phyloP scores from a whole-genome alignment of 345 rosid genomes.

The Schrenkiella parvula region DNA sequence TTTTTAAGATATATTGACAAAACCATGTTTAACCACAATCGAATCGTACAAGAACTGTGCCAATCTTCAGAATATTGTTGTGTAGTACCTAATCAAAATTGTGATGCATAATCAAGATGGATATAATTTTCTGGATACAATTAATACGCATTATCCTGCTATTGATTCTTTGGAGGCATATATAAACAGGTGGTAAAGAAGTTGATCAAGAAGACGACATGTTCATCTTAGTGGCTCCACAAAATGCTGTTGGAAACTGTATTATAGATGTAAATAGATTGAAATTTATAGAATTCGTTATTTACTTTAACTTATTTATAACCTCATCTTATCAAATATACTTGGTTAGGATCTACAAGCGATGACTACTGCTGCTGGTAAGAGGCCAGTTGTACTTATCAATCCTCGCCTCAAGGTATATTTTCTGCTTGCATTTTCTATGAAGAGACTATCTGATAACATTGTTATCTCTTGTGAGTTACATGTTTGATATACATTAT shows the following conservation, averaged over 20 bases:
- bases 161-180: not conserved
- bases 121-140: not conserved
- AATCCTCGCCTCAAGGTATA: slow-evolving; percentile 84
- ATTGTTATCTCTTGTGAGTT: not conserved
- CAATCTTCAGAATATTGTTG: not conserved
- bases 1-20: not conserved
- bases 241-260: slow-evolving; percentile 95
- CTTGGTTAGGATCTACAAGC: slow-evolving; percentile 70
- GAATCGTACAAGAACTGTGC: slow-evolving; percentile 8
- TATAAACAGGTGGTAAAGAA: slow-evolving; percentile 61
- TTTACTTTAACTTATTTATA: not conserved
- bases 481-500: not conserved
- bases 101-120: not conserved
- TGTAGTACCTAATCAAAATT: not conserved
- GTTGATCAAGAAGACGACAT: slow-evolving; percentile 87
- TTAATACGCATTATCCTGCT: not conserved
- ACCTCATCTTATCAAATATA: not conserved
- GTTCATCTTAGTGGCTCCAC: slow-evolving; percentile 90
- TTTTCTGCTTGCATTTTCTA: not conserved
- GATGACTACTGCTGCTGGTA: slow-evolving; percentile 91
- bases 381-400: slow-evolving; percentile 78
- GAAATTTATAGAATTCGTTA: not conserved
- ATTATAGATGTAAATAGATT: slow-evolving; percentile 70
- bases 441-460: not conserved
- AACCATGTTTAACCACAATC: not conserved